A percentile compares a stretch with the other conserved stretches of the same genome.
These are phyloP conservation scores for Corchorus olitorius DNA, from an alignment of 345 rosid species.

Conservation along the genomic window DNA sequence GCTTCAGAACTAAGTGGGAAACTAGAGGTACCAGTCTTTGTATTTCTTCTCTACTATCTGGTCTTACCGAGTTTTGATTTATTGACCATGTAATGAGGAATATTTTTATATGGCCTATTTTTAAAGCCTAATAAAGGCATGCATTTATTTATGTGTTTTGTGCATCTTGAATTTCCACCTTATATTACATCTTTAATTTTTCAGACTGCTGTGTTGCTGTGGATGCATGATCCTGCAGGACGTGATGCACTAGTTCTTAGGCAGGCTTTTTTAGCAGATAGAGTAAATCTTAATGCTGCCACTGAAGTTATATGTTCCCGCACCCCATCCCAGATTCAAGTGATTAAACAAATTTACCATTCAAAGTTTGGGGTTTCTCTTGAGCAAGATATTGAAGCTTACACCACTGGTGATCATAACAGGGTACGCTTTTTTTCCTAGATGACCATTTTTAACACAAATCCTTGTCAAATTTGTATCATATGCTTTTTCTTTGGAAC, in stretches of 20 bases:
- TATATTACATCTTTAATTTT: constrained; percentile 12
- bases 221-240: constrained; percentile 69
- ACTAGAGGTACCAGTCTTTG: constrained; percentile 45
- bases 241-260: constrained; percentile 60
- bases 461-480: neutral
- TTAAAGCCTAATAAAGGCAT: neutral
- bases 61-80: neutral
- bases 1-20: constrained; percentile 60
- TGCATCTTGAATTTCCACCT: neutral
- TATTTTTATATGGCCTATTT: neutral
- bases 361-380: constrained; percentile 44
- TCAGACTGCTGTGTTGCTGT: constrained; percentile 62
- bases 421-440: constrained; percentile 40
- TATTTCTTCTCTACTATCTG: constrained; percentile 5
- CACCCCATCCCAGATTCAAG: constrained; percentile 62
- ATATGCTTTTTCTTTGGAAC: neutral
- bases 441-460: neutral
- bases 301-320: constrained; percentile 72
- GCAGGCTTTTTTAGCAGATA: constrained; percentile 28
- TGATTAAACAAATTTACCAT: constrained; percentile 56
- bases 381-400: constrained; percentile 49
- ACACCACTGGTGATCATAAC: constrained; percentile 53
- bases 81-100: neutral
- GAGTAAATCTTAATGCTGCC: constrained; percentile 35
- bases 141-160: neutral